Evolutionary conservation across 164 flowering plant genomes (phyloP).

Genomic region (Nymphaea colorata): DNA sequence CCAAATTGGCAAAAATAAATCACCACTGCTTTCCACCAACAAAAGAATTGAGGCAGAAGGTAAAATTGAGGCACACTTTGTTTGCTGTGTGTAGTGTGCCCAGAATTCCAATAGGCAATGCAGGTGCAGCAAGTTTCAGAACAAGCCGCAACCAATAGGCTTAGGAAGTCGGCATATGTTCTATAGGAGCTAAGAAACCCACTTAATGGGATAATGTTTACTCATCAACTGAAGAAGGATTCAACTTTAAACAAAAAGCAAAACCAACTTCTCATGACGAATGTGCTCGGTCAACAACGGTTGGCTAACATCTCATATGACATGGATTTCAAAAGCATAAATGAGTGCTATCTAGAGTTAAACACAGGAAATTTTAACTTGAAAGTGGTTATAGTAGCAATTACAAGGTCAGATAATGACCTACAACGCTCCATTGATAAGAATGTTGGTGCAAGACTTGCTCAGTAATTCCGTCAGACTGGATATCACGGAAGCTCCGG

Average conservation of each 20-base stretch:
- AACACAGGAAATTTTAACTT: no score
- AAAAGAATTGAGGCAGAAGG: constrained; percentile 44
- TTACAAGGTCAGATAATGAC: no score
- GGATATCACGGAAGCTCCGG: no score
- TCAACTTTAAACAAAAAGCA: constrained; percentile 45
- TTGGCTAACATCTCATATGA: constrained; percentile 40
- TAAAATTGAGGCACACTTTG: constrained; percentile 46
- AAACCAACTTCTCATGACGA: constrained; percentile 31
- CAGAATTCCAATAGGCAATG: constrained; percentile 63
- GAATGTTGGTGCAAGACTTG: no score
- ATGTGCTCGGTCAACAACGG: constrained; percentile 46
- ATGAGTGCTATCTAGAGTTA: no score
- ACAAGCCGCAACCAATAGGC: constrained; percentile 43
- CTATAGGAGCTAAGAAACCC: constrained; percentile 52
- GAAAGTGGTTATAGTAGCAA: no score
- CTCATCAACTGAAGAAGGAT: constrained; percentile 32
- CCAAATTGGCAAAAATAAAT: constrained; percentile 34
- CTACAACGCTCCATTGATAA: no score
- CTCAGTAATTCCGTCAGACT: no score
- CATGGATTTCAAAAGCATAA: no score
- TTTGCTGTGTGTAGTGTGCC: constrained; percentile 61
- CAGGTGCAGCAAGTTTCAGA: constrained; percentile 54
- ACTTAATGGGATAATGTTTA: constrained; percentile 37
- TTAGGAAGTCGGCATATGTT: constrained; percentile 40
- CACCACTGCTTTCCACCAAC: constrained; percentile 51